Evolutionary conservation across 352 stramenopile genomes (phyloP).

Genomic region (Achlya hypogyna): DNA sequence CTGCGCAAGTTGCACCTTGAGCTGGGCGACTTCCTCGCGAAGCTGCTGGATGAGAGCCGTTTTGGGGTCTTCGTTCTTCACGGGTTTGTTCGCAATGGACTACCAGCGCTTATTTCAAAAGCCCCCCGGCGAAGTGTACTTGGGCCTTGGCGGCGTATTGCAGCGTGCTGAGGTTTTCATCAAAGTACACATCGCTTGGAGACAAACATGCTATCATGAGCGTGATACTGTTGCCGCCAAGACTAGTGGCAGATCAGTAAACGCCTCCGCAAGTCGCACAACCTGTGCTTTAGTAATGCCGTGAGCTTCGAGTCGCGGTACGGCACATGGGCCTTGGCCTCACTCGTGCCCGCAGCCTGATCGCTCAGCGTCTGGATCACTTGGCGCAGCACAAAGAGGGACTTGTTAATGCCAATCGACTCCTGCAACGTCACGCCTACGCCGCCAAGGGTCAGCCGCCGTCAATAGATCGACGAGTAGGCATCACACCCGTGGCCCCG

Average conservation of each 20-base stretch:
- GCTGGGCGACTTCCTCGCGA: conserved; percentile 19
- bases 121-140: neutral
- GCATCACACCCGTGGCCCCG: conserved; percentile 27
- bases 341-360: conserved; percentile 9
- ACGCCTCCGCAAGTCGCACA: neutral
- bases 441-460: neutral
- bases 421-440: conserved; percentile 39
- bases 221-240: conserved; percentile 52
- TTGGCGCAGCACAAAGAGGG: conserved; percentile 46
- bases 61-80: conserved; percentile 44
- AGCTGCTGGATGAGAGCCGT: conserved; percentile 42
- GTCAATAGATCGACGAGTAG: neutral
- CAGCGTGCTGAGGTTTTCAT: conserved; percentile 61
- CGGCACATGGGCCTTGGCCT: conserved; percentile 29
- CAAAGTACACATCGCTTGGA: conserved; percentile 36
- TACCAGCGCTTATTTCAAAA: conserved; percentile 10
- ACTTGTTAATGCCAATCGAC: conserved; percentile 58
- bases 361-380: conserved; percentile 49
- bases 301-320: conserved; percentile 62
- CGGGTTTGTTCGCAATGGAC: conserved; percentile 43
- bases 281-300: conserved; percentile 42
- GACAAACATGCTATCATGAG: conserved; percentile 61
- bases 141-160: conserved; percentile 45
- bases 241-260: conserved; percentile 17
- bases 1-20: conserved; percentile 22